Evolutionary conservation across 495 filamentous ascomycete genomes (phyloP).

Genomic region (Hypoxylon lienhwacheense): DNA sequence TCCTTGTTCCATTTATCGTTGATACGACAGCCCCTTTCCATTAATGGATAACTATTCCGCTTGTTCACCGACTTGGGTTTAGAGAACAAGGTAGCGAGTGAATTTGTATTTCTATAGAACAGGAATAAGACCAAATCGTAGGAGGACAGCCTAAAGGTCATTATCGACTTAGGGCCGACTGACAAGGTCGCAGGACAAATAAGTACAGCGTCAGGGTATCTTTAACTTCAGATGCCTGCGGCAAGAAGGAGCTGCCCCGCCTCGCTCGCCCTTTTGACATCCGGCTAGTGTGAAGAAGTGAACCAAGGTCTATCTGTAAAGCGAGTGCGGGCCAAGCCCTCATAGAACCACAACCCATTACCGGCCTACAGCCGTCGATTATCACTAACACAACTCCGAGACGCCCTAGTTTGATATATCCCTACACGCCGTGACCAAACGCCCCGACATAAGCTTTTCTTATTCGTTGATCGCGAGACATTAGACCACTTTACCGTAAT

Average conservation of each 20-base stretch:
- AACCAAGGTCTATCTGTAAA: slow-evolving; percentile 36
- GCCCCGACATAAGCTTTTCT: slow-evolving; percentile 30
- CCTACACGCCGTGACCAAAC: slow-evolving; percentile 31
- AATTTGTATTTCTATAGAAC: slow-evolving; percentile 32
- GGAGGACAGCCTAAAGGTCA: slow-evolving; percentile 12
- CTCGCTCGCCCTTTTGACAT: slow-evolving; percentile 26
- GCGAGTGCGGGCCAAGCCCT: slow-evolving; percentile 34
- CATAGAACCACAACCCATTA: slow-evolving; percentile 23
- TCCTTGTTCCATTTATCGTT: too few species aligned
- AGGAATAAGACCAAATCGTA: slow-evolving; percentile 21
- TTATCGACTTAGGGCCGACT: slow-evolving; percentile 20
- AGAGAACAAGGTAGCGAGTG: slow-evolving; percentile 21
- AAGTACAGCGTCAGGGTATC: slow-evolving; percentile 33
- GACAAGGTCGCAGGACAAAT: slow-evolving; percentile 27
- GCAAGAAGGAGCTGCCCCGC: slow-evolving; percentile 28
- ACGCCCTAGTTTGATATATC: slow-evolving; percentile 36
- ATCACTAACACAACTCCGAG: slow-evolving; percentile 34
- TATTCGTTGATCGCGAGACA: slow-evolving; percentile 12
- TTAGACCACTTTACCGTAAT: slow-evolving; percentile 52
- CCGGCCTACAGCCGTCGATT: slow-evolving; percentile 27
- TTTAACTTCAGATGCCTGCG: slow-evolving; percentile 24
- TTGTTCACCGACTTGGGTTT: neutral
- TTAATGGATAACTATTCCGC: neutral
- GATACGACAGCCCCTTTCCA: too few species aligned
- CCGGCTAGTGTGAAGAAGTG: slow-evolving; percentile 36